phyloP scores from a whole-genome alignment of 176 grass and related monocot genomes.

The barley (Hordeum vulgare) region DNA sequence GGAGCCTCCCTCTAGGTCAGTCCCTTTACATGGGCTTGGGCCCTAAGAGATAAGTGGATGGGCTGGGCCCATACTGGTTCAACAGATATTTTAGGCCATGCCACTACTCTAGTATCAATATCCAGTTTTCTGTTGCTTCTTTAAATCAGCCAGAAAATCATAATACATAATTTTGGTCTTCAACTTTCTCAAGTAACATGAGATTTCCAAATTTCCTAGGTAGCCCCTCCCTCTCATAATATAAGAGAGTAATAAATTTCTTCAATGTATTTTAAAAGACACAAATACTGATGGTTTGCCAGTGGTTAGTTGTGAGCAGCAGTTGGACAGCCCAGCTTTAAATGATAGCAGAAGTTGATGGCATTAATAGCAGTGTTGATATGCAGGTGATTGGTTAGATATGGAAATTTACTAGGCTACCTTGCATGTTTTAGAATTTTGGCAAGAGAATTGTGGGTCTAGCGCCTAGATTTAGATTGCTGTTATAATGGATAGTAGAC shows the following conservation, averaged over 20 bases:
- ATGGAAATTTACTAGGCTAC: slow-evolving; percentile 1
- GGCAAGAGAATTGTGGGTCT: not conserved
- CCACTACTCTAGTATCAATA: not conserved
- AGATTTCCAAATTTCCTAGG: not conserved
- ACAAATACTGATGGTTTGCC: not conserved
- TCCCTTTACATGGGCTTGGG: too few species aligned
- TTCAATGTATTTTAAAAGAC: not conserved
- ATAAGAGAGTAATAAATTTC: not conserved
- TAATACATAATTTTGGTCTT: not conserved
- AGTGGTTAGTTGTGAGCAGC: not conserved
- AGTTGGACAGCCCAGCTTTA: not conserved
- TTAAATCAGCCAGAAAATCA: not conserved
- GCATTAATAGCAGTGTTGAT: not conserved
- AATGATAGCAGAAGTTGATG: not conserved
- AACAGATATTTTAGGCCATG: not conserved
- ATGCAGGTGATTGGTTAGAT: not conserved
- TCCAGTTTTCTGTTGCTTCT: not conserved
- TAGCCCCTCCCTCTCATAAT: too few species aligned
- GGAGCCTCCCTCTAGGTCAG: too few species aligned
- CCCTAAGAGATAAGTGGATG: too few species aligned
- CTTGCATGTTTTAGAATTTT: not conserved
- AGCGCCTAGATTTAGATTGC: not conserved
- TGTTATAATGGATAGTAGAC: not conserved
- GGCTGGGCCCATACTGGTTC: too few species aligned
- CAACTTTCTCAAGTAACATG: slow-evolving; percentile 7